Percentiles rank a stretch among this genome's conserved stretches.
phyloP scores from a whole-genome alignment of 768 basidiomycete species.

The Pleurotus giganteus region DNA sequence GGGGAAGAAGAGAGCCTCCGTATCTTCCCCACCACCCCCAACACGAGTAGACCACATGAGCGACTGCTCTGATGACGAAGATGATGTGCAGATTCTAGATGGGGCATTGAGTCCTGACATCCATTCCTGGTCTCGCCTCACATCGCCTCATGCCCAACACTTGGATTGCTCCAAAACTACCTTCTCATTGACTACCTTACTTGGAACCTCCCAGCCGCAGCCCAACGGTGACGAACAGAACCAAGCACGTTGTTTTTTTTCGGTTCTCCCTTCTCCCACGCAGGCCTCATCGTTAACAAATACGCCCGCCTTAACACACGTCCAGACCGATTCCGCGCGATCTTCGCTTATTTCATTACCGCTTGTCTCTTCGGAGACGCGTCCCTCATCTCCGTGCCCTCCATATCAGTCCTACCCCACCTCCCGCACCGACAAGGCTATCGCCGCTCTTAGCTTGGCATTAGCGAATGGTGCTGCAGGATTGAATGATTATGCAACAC shows the following conservation, averaged over 20 bases:
- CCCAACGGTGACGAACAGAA: slow-evolving; percentile 33
- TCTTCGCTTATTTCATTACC: slow-evolving; percentile 39
- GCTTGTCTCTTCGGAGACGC: slow-evolving; percentile 12
- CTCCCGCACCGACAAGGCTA: slow-evolving; percentile 54
- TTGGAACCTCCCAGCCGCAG: slow-evolving; percentile 21
- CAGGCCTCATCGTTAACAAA: slow-evolving; percentile 6
- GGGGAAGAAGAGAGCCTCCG: slow-evolving; percentile 37
- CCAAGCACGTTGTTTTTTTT: not conserved
- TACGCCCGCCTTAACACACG: slow-evolving; percentile 33
- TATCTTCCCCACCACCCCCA: slow-evolving; percentile 18
- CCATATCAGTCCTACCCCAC: slow-evolving; percentile 22
- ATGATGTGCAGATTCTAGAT: slow-evolving; percentile 56
- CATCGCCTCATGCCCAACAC: slow-evolving; percentile 15
- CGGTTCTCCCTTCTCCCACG: slow-evolving; percentile 12
- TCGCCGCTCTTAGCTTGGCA: slow-evolving; percentile 56
- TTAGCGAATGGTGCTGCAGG: slow-evolving; percentile 66
- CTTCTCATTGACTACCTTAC: slow-evolving; percentile 29
- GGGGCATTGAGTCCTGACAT: slow-evolving; percentile 29
- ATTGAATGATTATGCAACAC: slow-evolving; percentile 53
- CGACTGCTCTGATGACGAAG: slow-evolving; percentile 39
- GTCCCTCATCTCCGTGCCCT: slow-evolving; percentile 15
- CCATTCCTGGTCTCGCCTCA: slow-evolving; percentile 10
- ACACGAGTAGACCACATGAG: slow-evolving; percentile 24
- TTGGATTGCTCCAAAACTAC: slow-evolving; percentile 17
- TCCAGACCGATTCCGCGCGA: slow-evolving; percentile 33